Conservation (phyloP, 441 rosid genomes). For the Manihot esculenta region DNA sequence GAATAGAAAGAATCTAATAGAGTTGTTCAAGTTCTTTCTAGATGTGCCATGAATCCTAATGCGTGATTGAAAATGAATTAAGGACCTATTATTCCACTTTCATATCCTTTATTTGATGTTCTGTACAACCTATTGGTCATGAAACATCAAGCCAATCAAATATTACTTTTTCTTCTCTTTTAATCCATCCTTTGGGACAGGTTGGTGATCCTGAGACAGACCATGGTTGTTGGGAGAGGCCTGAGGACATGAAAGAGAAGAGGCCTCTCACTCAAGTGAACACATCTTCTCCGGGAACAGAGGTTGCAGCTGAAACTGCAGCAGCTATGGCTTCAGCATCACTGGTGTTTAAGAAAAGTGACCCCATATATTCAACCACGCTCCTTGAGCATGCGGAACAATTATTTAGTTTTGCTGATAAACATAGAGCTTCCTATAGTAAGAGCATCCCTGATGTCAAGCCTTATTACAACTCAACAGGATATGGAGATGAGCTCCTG, state of each 20-base stretch:
- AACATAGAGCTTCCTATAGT: conserved; percentile 59
- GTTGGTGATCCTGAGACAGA: conserved; percentile 82
- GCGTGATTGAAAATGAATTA: background rate
- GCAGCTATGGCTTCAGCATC: conserved; percentile 97
- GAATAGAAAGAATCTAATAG: background rate
- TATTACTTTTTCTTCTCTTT: background rate
- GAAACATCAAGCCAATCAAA: background rate
- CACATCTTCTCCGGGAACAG: conserved; percentile 66
- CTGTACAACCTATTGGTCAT: background rate
- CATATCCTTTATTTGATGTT: background rate
- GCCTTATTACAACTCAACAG: conserved; percentile 73
- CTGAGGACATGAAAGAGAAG: conserved; percentile 72
- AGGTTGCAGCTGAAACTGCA: conserved; percentile 96
- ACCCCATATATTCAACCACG: conserved; percentile 61
- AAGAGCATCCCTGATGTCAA: conserved; percentile 64
- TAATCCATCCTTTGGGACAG: conserved; percentile 30
- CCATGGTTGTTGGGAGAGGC: conserved; percentile 93
- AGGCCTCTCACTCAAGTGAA: conserved; percentile 75
- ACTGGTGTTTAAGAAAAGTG: conserved; percentile 67
- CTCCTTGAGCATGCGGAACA: conserved; percentile 75
- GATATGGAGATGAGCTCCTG: conserved; percentile 79
- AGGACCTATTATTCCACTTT: background rate
- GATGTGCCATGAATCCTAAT: background rate
- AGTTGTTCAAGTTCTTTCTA: background rate
- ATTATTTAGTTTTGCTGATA: conserved; percentile 77